These are phyloP conservation scores for Penicillium maclennaniae DNA, from an alignment of 495 filamentous ascomycete species.

Conservation along the genomic window DNA sequence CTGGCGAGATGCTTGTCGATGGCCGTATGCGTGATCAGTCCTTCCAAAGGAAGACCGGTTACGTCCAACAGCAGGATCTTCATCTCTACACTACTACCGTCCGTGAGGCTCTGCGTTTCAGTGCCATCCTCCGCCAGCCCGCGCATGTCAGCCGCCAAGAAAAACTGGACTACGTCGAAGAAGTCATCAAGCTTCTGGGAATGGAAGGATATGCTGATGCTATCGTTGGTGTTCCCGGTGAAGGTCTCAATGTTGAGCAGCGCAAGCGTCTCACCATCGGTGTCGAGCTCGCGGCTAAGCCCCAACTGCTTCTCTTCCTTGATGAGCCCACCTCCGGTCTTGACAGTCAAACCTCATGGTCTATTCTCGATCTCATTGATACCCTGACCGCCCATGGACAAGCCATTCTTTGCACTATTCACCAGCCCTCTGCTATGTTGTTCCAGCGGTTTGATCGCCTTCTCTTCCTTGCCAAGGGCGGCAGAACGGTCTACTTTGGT, in stretches of 20 bases:
- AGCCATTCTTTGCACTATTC: conserved; percentile 92
- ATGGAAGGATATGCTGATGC: conserved; percentile 87
- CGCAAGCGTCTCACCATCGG: conserved; percentile 80
- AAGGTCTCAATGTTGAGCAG: conserved; percentile 85
- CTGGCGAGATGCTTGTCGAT: conserved; percentile 51
- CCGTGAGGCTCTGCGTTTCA: conserved; percentile 76
- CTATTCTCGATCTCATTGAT: conserved; percentile 77
- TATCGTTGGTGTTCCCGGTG: conserved; percentile 79
- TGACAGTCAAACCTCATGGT: conserved; percentile 88
- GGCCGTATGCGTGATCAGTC: conserved; percentile 57
- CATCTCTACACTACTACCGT: conserved; percentile 81
- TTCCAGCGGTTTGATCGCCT: conserved; percentile 94
- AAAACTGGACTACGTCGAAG: conserved; percentile 85
- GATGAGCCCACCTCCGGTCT: conserved; percentile 90
- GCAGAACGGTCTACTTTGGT: conserved; percentile 86
- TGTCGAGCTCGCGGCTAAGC: conserved; percentile 82
- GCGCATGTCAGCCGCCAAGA: conserved; percentile 62
- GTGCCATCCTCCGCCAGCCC: conserved; percentile 79
- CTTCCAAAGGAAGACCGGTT: conserved; percentile 91
- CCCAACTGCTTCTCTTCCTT: conserved; percentile 78
- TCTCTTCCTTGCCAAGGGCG: conserved; percentile 76
- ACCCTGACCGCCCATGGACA: conserved; percentile 86
- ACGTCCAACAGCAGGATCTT: conserved; percentile 92
- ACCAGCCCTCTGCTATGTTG: conserved; percentile 91
- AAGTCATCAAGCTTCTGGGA: conserved; percentile 86